Evolutionary conservation across 2,329 filamentous ascomycete genomes (phyloP).

Genomic region (Talaromyces sp.): DNA sequence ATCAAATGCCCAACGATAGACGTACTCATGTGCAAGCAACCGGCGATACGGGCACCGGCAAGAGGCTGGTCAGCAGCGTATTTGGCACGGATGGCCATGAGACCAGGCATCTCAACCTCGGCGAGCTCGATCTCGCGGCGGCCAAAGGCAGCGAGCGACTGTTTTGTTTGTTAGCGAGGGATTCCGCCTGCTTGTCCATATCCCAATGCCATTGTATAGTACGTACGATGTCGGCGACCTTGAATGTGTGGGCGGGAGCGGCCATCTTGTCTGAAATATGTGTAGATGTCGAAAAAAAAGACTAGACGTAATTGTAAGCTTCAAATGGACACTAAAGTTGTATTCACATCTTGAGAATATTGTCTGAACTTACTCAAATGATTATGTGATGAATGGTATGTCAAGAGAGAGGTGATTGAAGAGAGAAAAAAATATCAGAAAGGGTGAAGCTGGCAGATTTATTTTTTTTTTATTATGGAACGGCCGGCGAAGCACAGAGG

Average conservation of each 20-base stretch:
- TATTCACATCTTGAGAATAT: background rate
- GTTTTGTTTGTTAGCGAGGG: constrained; percentile 21
- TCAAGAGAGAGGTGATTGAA: constrained; percentile 15
- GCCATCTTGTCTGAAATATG: constrained; percentile 47
- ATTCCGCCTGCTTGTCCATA: background rate
- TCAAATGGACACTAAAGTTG: background rate
- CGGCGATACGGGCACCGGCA: constrained; percentile 90
- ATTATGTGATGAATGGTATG: constrained; percentile 3
- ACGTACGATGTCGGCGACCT: constrained; percentile 88
- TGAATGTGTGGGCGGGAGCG: constrained; percentile 89
- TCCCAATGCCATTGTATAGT: background rate
- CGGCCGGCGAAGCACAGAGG: constrained; percentile 4
- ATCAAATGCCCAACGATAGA: constrained; percentile 18
- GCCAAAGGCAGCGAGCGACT: constrained; percentile 92
- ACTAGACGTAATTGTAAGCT: constrained; percentile 13
- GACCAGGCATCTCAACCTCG: constrained; percentile 94
- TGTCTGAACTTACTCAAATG: constrained; percentile 2
- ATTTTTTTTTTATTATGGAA: constrained; percentile 8
- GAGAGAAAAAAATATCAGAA: constrained; percentile 21
- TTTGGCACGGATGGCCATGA: constrained; percentile 90
- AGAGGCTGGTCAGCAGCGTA: constrained; percentile 92
- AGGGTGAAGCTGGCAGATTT: constrained; percentile 13
- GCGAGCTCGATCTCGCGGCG: constrained; percentile 98
- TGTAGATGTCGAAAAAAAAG: constrained; percentile 15
- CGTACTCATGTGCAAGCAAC: constrained; percentile 95